Evolutionary conservation across 2,329 filamentous ascomycete species (phyloP), one percentile per base, ranked within the genome.

Genomic region (Microcyclosporella mali): DNA sequence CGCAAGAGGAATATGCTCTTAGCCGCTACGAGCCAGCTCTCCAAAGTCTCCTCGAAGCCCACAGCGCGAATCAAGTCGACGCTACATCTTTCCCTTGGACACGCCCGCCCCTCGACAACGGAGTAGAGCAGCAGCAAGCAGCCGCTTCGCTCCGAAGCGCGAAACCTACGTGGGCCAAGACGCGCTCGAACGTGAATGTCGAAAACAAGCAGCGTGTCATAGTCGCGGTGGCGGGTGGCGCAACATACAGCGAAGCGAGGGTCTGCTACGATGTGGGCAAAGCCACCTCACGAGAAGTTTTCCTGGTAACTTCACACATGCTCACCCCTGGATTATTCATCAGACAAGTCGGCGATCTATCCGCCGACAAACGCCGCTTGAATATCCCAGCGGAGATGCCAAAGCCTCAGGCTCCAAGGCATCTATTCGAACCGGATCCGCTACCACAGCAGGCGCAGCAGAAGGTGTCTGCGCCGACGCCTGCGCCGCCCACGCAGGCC

Each of bases 131-230:
- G 29, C 58, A 78, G 33, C 70, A 59, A 38, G 32, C 43, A 28
- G 59, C 67, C 1, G 65, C 68, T 10, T 97, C 90, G 11, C 75
- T 98, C 17, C 84, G 92, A 45, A 86, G 87, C 8, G 88, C 88
- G 12, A 94, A 95, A 58, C 92, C 90, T 1, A 95, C 89, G 32
- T 98, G 92, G 92, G 92, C 92, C 2, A 86, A 87, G 40, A 83
- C 85, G 8, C 82, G 88, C 33, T 76, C 84, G 19, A 59, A 52
- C 18, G 50, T 51, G 15, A 81, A 71, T 46, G 79, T 74, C 47
- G 90, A 97, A 62, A 94, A 89, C 52, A 80, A 84, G 40, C 92
- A 98, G 63, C 81, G 92, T 40, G 77, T 97, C 41, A 85, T 98
- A 46, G 82, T 97, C 12, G 97, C 95, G 63, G 84, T 97, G 76